Base-by-base conservation (phyloP, 2,329 filamentous ascomycete genomes). In the Epichloe sylvatica region DNA sequence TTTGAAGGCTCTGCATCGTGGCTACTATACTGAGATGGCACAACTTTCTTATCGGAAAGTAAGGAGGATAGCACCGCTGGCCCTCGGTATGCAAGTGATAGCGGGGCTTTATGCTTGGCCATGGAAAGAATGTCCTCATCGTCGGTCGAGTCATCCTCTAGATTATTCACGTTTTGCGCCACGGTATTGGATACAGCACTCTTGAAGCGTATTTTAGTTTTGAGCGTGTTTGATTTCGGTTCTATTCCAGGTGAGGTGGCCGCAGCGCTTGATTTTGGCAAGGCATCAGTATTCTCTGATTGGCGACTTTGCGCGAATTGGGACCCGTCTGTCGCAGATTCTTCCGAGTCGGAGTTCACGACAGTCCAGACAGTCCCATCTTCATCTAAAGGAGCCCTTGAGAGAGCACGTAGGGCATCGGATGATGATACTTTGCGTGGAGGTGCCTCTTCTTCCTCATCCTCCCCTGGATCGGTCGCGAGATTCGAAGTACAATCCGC, bases 391-490 rank as follows among this genome's bases (percentile, higher is more conserved):
- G 75, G 74, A 23, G 63, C 65, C 54, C 75, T 66, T 15, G 76
- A 76, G 45, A 79, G 60, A 3, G 72, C 71, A 50, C 75, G 69
- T 38, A 79, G 60, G 5, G 71, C 70, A 53, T 79, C 75, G 0
- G 75, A 76, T 11, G 76, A 77, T 4, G 75, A 77, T 30, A 77
- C 71, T 59, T 76, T 75, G 55, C 72, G 75, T 2, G 75, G 74
- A 25, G 68, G 66, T 39, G 66, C 61, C 15, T 62, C 65, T 21
- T 64, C 57, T n/a, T 67, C 67, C 23, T 67, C 67, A 34, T 69
- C 67, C 25, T 67, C 67, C 34, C 68, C 66, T 15, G 70, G 63
- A 43, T 68, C 64, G 30, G 63, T 64, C 34, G 61, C 62, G 8
- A 70, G 53, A 48, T 68, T 60, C 8, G 63, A 64, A 44, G 57